Percentiles rank a stretch among this genome's conserved stretches.
phyloP scores from a whole-genome alignment of 2,329 filamentous ascomycete species.

The Zymoseptoria ardabiliae region DNA sequence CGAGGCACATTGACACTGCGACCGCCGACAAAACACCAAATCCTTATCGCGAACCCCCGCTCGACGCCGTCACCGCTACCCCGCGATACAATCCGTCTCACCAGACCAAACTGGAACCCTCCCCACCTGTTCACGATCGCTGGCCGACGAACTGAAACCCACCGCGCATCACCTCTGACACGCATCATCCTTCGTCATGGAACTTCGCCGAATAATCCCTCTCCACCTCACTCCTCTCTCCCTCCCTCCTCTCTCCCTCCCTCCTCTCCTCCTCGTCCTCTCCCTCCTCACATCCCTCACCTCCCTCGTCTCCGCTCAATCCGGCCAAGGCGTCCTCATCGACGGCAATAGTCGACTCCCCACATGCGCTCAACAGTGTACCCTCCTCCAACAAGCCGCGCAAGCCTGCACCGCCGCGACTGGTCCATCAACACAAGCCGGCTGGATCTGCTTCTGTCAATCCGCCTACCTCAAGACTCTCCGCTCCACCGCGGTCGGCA shows the following conservation, averaged over 20 bases:
- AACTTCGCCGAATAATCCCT: too few relatives aligned
- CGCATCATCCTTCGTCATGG: too few relatives aligned
- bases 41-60: too few relatives aligned
- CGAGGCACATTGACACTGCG: neutral
- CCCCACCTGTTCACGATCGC: neutral
- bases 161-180: neutral
- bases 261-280: neutral
- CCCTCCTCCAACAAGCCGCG: constrained; percentile 53
- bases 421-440: constrained; percentile 41
- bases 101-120: neutral
- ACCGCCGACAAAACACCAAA: too few relatives aligned
- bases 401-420: constrained; percentile 53
- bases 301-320: constrained; percentile 15
- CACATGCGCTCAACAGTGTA: constrained; percentile 30
- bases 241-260: constrained; percentile 1
- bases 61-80: too few relatives aligned
- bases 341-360: constrained; percentile 31
- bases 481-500: constrained; percentile 39
- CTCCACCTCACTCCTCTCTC: neutral
- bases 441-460: constrained; percentile 67
- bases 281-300: neutral
- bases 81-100: neutral
- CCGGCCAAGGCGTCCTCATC: constrained; percentile 20
- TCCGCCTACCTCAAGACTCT: constrained; percentile 54
- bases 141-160: neutral